Percentiles rank a stretch among this genome's conserved stretches.
phyloP scores from a whole-genome alignment of 1,284 basidiomycete species.

The Bothia castanella region DNA sequence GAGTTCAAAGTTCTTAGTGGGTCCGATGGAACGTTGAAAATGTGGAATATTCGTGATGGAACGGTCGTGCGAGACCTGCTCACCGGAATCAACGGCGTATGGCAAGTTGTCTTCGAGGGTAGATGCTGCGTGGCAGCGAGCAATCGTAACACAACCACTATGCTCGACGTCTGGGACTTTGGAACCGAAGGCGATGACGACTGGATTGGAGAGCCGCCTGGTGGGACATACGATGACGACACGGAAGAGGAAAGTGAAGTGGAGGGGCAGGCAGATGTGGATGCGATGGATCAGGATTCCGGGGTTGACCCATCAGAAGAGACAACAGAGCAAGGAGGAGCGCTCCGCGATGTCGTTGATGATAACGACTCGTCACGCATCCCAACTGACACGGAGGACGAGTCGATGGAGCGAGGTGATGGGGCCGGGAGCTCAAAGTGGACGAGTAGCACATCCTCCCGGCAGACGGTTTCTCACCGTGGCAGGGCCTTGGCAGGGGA shows the following conservation, averaged over 20 bases:
- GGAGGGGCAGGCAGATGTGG: conserved; percentile 49
- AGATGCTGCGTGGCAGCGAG: conserved; percentile 91
- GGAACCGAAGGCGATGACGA: conserved; percentile 60
- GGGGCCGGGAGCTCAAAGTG: conserved; percentile 37
- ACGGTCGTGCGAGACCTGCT: conserved; percentile 81
- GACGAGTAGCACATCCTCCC: conserved; percentile 30
- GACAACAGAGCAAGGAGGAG: conserved; percentile 41
- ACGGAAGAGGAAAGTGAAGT: conserved; percentile 52
- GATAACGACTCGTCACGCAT: conserved; percentile 28
- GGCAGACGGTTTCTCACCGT: conserved; percentile 17
- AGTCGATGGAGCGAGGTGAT: conserved; percentile 32
- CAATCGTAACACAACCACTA: conserved; percentile 74
- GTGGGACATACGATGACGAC: conserved; percentile 52
- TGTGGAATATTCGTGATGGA: conserved; percentile 92
- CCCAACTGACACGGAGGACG: conserved; percentile 27
- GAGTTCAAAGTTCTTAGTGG: conserved; percentile 94
- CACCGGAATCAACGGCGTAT: conserved; percentile 86
- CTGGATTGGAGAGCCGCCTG: conserved; percentile 51
- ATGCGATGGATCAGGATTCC: conserved; percentile 69
- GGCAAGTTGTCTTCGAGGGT: conserved; percentile 94
- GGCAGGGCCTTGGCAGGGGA: conserved; percentile 18
- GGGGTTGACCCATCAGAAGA: conserved; percentile 50
- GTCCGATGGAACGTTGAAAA: conserved; percentile 92
- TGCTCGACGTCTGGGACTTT: conserved; percentile 86
- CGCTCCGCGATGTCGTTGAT: conserved; percentile 34